phyloP scores from a whole-genome alignment of 1,139 yeast genomes.

The Zygosaccharomyces pseudobailii region DNA sequence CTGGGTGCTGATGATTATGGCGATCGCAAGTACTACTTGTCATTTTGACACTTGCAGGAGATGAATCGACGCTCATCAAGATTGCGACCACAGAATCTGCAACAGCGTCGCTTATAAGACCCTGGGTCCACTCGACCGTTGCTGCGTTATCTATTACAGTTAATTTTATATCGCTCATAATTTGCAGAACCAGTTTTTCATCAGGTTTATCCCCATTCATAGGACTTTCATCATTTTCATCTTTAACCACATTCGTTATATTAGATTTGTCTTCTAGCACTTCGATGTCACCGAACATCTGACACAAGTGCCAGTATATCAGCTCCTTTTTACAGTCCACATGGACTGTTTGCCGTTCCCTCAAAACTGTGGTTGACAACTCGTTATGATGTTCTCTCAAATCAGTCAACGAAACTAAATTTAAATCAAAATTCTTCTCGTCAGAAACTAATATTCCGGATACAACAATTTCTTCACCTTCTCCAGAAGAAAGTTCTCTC shows the following conservation, averaged over 20 bases:
- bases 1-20: constrained; percentile 33
- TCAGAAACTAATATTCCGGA: constrained; percentile 82
- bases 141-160: constrained; percentile 48
- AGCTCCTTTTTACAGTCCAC: constrained; percentile 79
- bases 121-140: constrained; percentile 87
- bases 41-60: constrained; percentile 90
- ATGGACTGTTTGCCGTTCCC: constrained; percentile 71
- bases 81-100: constrained; percentile 95
- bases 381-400: constrained; percentile 79
- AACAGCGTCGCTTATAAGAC: constrained; percentile 82
- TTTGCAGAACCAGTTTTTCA: constrained; percentile 39
- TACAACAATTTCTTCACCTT: constrained; percentile 39
- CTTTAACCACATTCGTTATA: constrained; percentile 20
- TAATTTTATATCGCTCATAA: constrained; percentile 52
- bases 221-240: constrained; percentile 33
- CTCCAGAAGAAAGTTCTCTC: constrained; percentile 12
- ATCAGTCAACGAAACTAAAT: constrained; percentile 76
- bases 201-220: constrained; percentile 5
- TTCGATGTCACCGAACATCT: constrained; percentile 88
- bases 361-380: constrained; percentile 76
- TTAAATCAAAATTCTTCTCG: constrained; percentile 77
- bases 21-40: constrained; percentile 60
- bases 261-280: constrained; percentile 55
- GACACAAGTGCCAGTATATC: constrained; percentile 83
- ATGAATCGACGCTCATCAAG: constrained; percentile 82